phyloP scores from a whole-genome alignment of 2,329 filamentous ascomycete species.

The Exophiala dermatitidis region DNA sequence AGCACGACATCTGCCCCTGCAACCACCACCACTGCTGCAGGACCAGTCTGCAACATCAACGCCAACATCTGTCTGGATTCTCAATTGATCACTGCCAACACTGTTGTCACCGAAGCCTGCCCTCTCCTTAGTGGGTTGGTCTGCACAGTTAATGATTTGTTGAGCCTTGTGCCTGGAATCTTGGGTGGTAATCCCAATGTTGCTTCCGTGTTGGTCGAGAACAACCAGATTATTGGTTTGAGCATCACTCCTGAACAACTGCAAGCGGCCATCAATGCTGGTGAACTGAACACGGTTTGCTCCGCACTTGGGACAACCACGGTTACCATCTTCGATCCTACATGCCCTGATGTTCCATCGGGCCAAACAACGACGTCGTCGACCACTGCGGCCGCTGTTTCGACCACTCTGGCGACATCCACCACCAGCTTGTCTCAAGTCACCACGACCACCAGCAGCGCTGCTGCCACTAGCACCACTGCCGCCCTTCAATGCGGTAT shows the following conservation, averaged over 20 bases:
- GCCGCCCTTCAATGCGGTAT: conserved; percentile 6
- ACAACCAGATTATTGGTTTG: conserved; percentile 11
- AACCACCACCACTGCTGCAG: conserved; percentile 4
- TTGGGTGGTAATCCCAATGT: conserved; percentile 5
- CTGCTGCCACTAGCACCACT: background rate
- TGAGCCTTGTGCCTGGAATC: conserved; percentile 3
- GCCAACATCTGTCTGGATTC: conserved; percentile 11
- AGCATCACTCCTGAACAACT: conserved; percentile 9
- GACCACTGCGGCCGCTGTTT: background rate
- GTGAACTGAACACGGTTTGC: conserved; percentile 3
- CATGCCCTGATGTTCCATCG: conserved; percentile 2
- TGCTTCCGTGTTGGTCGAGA: conserved; percentile 1
- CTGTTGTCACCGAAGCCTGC: conserved; percentile 7
- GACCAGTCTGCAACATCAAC: conserved; percentile 7
- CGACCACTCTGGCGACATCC: background rate
- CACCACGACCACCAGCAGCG: background rate
- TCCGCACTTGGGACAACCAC: background rate
- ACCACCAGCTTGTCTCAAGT: background rate
- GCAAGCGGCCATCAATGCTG: conserved; percentile 7
- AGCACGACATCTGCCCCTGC: conserved; percentile 8
- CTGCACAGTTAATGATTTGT: conserved; percentile 6
- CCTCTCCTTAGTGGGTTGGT: conserved; percentile 6
- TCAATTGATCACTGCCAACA: conserved; percentile 9
- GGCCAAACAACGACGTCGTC: background rate
- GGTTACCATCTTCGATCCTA: conserved; percentile 9